Base-by-base conservation (phyloP, 2,329 filamentous ascomycete genomes). In the Aspergillus tamarii region DNA sequence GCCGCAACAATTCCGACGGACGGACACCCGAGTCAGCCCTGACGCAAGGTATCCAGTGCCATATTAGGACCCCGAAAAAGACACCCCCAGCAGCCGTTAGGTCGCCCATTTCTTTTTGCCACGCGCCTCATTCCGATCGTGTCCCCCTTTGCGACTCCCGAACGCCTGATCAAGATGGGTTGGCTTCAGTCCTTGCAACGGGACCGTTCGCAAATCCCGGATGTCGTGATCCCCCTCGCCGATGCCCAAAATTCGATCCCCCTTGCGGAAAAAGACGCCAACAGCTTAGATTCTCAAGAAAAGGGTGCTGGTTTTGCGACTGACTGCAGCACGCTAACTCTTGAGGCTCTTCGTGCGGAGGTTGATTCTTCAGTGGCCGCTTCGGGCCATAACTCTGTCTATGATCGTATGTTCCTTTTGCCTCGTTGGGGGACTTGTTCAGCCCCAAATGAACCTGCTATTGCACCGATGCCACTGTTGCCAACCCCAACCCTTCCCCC, bases 321-420 rank as follows among this genome's bases (percentile, higher is more conserved):
- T 69, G 76, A 66, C 75, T 82, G 75, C 72, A 79, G 50, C 76
- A 81, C 61, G 83, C 65, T 90, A 71, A 92, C 89, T 48, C 81
- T 94, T 58, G 90, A 92, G 68, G 85, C 85, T 5, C 78, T 94
- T 64, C 85, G 89, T 68, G 86, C 85, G 63, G 90, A 92, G 70
- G 86, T 93, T 59, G 84, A 87, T 66, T 84, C 84, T 6, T 87
- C 88, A 61, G 71, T 85, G 60, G 84, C 85, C 14, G 80, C 84
- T 26, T 81, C 80, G 9, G 84, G 83, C 21, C 82, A 84, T 69
- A 87, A 90, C 81, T 88, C 88, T 3, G 84, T 87, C 57, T 94
- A 94, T 80, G 92, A 94, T 78, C 86, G 91, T 93, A 83, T 80
- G 90, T 83, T 50, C 12, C 59, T 46, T 60, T 64, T 11, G 36